Percentiles rank a stretch among this genome's conserved stretches.
Conservation (phyloP, 2,329 filamentous ascomycete species). For the Botrytis paeoniae region DNA sequence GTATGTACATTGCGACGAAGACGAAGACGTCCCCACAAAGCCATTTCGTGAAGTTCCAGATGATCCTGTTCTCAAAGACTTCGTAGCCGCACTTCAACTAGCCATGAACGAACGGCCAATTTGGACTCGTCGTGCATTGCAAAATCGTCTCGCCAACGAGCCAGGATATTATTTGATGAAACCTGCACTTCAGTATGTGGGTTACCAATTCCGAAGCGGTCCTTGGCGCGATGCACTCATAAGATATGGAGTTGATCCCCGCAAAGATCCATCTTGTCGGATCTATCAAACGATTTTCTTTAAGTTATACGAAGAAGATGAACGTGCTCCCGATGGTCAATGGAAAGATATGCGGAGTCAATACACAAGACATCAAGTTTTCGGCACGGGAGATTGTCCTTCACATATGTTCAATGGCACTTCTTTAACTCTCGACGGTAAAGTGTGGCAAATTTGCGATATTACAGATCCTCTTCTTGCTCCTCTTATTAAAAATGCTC, state of each 20-base stretch:
- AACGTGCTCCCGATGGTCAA: conserved; percentile 25
- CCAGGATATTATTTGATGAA: conserved; percentile 59
- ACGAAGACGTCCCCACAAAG: conserved; percentile 25
- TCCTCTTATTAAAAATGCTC: conserved; percentile 60
- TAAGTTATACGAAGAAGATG: conserved; percentile 53
- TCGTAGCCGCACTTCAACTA: conserved; percentile 61
- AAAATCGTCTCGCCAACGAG: conserved; percentile 63
- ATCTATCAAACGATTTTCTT: conserved; percentile 89
- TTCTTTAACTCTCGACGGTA: conserved; percentile 72
- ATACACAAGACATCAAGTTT: conserved; percentile 28
- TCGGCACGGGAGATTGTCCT: conserved; percentile 29
- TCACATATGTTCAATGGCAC: conserved; percentile 83
- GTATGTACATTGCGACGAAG: conserved; percentile 30
- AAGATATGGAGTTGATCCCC: conserved; percentile 81
- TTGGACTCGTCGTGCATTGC: conserved; percentile 79
- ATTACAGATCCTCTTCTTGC: conserved; percentile 75
- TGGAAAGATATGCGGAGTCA: conserved; percentile 28
- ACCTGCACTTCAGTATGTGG: conserved; percentile 76
- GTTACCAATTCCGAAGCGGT: conserved; percentile 89
- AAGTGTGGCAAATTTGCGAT: conserved; percentile 93
- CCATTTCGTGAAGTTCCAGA: conserved; percentile 25
- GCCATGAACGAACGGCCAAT: conserved; percentile 74
- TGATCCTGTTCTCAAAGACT: conserved; percentile 56
- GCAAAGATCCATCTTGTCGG: conserved; percentile 70
- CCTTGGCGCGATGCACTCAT: conserved; percentile 89